Percentiles rank a stretch among this genome's conserved stretches.
Evolutionary conservation across 768 basidiomycete species (phyloP).

Genomic region (Lyophyllum shimeji): DNA sequence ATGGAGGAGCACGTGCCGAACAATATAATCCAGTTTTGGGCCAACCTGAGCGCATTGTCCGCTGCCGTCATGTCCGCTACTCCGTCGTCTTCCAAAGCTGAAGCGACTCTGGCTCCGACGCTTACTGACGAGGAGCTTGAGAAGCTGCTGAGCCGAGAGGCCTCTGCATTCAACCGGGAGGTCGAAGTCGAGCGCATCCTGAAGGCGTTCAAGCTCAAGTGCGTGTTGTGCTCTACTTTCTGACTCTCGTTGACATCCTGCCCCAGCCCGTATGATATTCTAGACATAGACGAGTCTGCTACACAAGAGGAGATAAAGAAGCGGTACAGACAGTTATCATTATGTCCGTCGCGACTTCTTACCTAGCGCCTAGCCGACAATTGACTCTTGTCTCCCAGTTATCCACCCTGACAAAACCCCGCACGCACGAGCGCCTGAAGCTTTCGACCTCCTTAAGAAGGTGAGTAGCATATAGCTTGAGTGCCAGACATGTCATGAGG

Average conservation of each 20-base stretch:
- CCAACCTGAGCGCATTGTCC: not conserved
- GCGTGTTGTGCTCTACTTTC: constrained; percentile 22
- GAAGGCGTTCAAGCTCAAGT: constrained; percentile 97
- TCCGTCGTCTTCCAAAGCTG: constrained; percentile 24
- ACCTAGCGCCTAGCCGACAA: not conserved
- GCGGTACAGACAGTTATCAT: constrained; percentile 81
- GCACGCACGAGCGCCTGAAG: constrained; percentile 85
- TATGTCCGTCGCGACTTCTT: constrained; percentile 54
- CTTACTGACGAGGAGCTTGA: constrained; percentile 64
- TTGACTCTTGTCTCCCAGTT: constrained; percentile 45
- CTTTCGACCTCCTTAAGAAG: constrained; percentile 94
- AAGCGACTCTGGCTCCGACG: constrained; percentile 11
- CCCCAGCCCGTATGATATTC: constrained; percentile 86
- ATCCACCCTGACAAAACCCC: constrained; percentile 99
- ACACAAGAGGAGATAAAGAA: constrained; percentile 86
- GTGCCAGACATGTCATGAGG: not conserved
- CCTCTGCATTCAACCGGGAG: constrained; percentile 84
- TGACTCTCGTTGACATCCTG: not conserved
- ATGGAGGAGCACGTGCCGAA: constrained; percentile 10
- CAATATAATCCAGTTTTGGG: not conserved
- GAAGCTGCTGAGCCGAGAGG: constrained; percentile 75
- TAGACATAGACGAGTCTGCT: constrained; percentile 73
- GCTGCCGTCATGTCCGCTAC: constrained; percentile 17
- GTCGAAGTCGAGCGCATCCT: constrained; percentile 90
- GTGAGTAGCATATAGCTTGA: constrained; percentile 31